A percentile compares a stretch with the other conserved stretches of the same genome.
These are phyloP conservation scores for Penicillium capsulatum DNA, from an alignment of 2,329 filamentous ascomycete species.

Conservation along the genomic window DNA sequence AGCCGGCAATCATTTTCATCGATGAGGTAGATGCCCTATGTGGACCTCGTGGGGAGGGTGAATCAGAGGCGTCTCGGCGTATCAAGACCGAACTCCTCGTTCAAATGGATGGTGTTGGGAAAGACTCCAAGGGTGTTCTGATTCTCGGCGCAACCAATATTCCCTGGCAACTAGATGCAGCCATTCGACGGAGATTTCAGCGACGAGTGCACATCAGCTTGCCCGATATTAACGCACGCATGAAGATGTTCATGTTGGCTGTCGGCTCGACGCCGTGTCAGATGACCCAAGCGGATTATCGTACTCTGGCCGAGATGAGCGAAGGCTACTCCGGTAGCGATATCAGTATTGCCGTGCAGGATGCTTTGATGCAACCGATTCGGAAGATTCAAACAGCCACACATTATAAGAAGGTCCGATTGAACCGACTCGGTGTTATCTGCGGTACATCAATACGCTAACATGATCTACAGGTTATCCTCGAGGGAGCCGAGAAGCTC, in stretches of 20 bases:
- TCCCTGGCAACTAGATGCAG: constrained; percentile 95
- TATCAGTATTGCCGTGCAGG: constrained; percentile 92
- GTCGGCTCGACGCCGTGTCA: constrained; percentile 91
- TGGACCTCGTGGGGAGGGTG: constrained; percentile 86
- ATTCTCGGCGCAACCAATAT: constrained; percentile 98
- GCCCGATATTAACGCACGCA: constrained; percentile 79
- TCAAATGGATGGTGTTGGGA: constrained; percentile 98
- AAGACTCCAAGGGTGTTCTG: constrained; percentile 87
- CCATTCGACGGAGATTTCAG: constrained; percentile 94
- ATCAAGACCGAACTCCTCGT: constrained; percentile 99
- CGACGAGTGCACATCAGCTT: constrained; percentile 91
- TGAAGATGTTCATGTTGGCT: constrained; percentile 91
- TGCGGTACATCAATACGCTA: too few species aligned
- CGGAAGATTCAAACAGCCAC: constrained; percentile 95
- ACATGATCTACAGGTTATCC: constrained; percentile 55
- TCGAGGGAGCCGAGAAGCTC: constrained; percentile 56
- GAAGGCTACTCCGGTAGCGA: constrained; percentile 96
- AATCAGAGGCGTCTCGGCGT: constrained; percentile 92
- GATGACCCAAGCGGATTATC: constrained; percentile 71
- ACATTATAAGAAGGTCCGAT: constrained; percentile 81
- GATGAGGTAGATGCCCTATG: constrained; percentile 97
- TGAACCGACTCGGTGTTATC: neutral
- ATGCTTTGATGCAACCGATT: constrained; percentile 95
- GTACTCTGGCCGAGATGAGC: constrained; percentile 71
- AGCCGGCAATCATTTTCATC: constrained; percentile 97